Evolutionary conservation across 1,284 basidiomycete species (phyloP).

Genomic region (Apiotrichum brassicae): DNA sequence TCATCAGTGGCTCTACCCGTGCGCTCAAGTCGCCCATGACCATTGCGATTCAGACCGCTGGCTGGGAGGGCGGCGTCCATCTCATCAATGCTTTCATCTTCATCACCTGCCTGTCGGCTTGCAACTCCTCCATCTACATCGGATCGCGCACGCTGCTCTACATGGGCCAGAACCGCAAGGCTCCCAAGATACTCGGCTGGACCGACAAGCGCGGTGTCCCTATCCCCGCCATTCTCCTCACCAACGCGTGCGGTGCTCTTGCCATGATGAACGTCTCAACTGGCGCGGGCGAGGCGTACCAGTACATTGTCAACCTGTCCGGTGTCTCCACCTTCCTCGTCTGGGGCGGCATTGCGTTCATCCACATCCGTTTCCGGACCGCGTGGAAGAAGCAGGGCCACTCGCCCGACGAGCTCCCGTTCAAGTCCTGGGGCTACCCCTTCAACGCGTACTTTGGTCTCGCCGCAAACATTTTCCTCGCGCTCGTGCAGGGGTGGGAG

Average conservation of each 20-base stretch:
- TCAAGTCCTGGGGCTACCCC: conserved; percentile 23
- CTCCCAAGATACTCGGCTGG: conserved; percentile 41
- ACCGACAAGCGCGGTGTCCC: conserved; percentile 47
- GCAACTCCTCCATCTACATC: conserved; percentile 43
- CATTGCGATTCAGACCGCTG: conserved; percentile 60
- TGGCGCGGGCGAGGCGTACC: conserved; percentile 30
- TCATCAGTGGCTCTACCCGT: conserved; percentile 51
- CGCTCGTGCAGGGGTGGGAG: conserved; percentile 17
- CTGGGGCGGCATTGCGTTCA: conserved; percentile 25
- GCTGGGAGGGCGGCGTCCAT: conserved; percentile 66
- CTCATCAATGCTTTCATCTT: conserved; percentile 61
- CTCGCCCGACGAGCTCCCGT: conserved; percentile 48
- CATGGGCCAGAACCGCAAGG: conserved; percentile 37
- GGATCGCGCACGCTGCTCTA: conserved; percentile 31
- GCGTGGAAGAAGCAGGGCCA: conserved; percentile 47
- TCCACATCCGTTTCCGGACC: conserved; percentile 46
- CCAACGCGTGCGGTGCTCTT: conserved; percentile 42
- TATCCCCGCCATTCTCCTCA: conserved; percentile 37
- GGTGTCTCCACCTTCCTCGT: conserved; percentile 27
- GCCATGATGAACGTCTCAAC: conserved; percentile 38
- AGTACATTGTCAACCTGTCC: conserved; percentile 27
- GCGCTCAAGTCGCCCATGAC: conserved; percentile 78
- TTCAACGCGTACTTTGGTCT: conserved; percentile 23
- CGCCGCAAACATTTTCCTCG: conserved; percentile 19
- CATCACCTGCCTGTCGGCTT: conserved; percentile 47